A percentile compares a stretch with the other conserved stretches of the same genome.
Conservation (phyloP, 2,329 filamentous ascomycete genomes). For the Penicillium sp. region DNA sequence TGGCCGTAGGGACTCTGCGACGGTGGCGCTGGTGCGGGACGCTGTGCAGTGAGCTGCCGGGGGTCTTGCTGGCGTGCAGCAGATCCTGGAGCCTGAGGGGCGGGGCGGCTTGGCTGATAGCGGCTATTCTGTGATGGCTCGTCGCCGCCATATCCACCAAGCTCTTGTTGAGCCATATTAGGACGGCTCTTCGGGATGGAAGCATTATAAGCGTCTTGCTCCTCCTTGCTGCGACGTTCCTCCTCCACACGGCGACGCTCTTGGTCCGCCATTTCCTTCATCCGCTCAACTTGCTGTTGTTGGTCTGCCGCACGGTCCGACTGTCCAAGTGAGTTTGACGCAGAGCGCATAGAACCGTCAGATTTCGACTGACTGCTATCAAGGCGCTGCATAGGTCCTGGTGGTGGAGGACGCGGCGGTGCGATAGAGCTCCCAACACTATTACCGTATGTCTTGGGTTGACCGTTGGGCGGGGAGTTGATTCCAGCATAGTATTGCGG, state of each 20-base stretch:
- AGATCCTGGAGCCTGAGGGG: conserved; percentile 69
- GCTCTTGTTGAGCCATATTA: conserved; percentile 83
- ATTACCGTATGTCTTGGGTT: conserved; percentile 49
- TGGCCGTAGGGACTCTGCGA: conserved; percentile 33
- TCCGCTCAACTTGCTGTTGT: conserved; percentile 43
- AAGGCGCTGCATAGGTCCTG: conserved; percentile 45
- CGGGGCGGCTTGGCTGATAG: conserved; percentile 81
- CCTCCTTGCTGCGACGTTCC: conserved; percentile 61
- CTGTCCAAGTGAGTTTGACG: conserved; percentile 49
- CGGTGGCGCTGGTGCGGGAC: conserved; percentile 72
- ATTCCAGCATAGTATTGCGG: conserved; percentile 58
- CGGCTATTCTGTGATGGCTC: conserved; percentile 52
- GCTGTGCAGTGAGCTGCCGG: conserved; percentile 66
- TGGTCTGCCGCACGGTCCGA: conserved; percentile 50
- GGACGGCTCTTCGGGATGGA: conserved; percentile 78
- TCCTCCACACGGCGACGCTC: conserved; percentile 53
- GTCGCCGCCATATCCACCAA: conserved; percentile 66
- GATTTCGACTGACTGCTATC: conserved; percentile 43
- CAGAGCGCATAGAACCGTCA: conserved; percentile 31
- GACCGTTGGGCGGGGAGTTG: conserved; percentile 57
- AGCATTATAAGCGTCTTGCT: conserved; percentile 85
- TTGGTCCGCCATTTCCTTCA: conserved; percentile 58
- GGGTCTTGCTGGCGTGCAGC: conserved; percentile 49
- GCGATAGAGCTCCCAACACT: conserved; percentile 58
- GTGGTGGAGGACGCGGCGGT: conserved; percentile 65